These are phyloP conservation scores for Lipomyces anomalus DNA, from an alignment of 805 yeast genomes.

Conservation along the genomic window DNA sequence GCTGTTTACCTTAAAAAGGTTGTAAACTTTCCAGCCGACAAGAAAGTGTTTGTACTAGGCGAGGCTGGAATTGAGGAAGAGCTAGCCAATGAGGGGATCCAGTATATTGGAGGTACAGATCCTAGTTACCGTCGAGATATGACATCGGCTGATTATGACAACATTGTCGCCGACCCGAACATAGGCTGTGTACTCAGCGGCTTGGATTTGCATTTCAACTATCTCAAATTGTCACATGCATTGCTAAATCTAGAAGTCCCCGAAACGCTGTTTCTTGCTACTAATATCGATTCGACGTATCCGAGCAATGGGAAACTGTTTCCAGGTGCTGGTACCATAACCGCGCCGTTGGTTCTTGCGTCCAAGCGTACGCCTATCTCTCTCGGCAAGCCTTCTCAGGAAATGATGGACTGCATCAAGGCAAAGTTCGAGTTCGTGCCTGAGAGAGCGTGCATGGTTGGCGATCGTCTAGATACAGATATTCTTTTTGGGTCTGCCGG, in stretches of 20 bases:
- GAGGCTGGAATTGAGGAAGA: constrained; percentile 82
- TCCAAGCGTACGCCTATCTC: constrained; percentile 80
- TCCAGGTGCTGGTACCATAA: constrained; percentile 93
- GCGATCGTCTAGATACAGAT: constrained; percentile 92
- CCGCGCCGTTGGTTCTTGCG: constrained; percentile 68
- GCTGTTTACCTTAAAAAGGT: constrained; percentile 80
- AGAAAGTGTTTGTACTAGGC: constrained; percentile 86
- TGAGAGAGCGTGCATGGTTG: constrained; percentile 75
- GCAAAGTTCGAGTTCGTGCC: constrained; percentile 53
- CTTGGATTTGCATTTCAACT: constrained; percentile 68
- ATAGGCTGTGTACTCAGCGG: constrained; percentile 93
- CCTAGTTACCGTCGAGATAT: constrained; percentile 47
- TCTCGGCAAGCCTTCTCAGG: constrained; percentile 87
- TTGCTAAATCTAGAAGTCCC: constrained; percentile 71
- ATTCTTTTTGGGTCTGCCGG: constrained; percentile 87
- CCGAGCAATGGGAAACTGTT: constrained; percentile 80
- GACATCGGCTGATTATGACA: constrained; percentile 39
- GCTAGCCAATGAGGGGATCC: constrained; percentile 65
- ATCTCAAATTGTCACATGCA: constrained; percentile 73
- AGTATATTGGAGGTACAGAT: constrained; percentile 78
- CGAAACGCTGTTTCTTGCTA: constrained; percentile 71
- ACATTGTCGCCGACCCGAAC: constrained; percentile 52
- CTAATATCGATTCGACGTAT: constrained; percentile 91
- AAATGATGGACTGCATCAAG: constrained; percentile 85
- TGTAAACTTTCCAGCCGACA: constrained; percentile 61